Percentiles rank a stretch among this genome's conserved stretches.
These are phyloP conservation scores for Picea sitchensis DNA, from an alignment of 75 land plant genomes.

Conservation along the genomic window DNA sequence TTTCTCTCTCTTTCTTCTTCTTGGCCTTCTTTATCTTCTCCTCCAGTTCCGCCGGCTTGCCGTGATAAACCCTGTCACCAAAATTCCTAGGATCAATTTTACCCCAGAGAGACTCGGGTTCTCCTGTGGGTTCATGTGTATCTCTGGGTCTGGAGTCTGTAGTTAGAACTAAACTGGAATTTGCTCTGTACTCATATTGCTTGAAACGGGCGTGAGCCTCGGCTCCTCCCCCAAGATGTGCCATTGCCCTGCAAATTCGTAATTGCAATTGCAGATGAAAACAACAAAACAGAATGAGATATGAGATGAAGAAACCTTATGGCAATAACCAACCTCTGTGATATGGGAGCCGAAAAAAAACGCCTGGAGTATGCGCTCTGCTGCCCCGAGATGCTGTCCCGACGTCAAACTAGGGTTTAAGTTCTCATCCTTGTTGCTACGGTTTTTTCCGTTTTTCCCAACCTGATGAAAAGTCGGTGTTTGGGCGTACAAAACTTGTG, in stretches of 20 bases:
- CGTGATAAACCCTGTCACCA: conserved; percentile 76
- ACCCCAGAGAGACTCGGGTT: conserved; percentile 87
- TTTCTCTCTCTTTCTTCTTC: conserved; percentile 55
- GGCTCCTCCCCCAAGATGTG: conserved; percentile 91
- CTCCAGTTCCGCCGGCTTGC: conserved; percentile 70
- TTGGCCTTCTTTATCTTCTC: conserved; percentile 69
- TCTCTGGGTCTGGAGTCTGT: conserved; percentile 93
- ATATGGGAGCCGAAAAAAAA: no score
- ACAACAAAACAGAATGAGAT: no score
- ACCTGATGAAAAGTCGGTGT: no score
- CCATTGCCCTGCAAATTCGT: conserved; percentile 33
- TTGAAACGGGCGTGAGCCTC: conserved; percentile 94
- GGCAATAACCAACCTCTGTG: no score
- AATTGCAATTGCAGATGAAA: no score
- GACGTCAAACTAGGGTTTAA: no score
- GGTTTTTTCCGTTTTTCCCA: no score
- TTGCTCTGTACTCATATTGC: conserved; percentile 93
- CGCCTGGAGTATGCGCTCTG: no score
- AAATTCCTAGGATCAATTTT: conserved; percentile 84
- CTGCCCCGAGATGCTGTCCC: no score
- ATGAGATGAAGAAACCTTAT: no score
- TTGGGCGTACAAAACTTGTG: no score
- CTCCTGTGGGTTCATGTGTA: conserved; percentile 96
- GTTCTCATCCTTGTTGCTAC: no score
- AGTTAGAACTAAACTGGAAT: conserved; percentile 88